These are phyloP conservation scores for Pseudocercospora pini-densiflorae DNA, from an alignment of 2,329 filamentous ascomycete genomes.

Conservation along the genomic window DNA sequence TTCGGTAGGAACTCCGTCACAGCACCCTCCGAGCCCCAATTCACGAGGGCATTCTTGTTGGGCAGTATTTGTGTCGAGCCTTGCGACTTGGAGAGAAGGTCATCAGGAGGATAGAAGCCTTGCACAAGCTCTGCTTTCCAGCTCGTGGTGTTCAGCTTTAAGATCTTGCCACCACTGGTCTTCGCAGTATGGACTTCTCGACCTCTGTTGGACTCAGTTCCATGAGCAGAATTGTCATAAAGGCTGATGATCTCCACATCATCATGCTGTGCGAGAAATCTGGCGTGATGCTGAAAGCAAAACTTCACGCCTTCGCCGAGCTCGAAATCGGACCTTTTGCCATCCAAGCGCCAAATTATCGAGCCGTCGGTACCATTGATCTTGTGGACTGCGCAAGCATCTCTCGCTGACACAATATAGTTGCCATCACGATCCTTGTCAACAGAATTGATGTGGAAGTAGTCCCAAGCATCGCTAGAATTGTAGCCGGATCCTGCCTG, in stretches of 20 bases:
- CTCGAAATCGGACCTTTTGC: conserved; percentile 5
- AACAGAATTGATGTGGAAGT: too few relatives aligned
- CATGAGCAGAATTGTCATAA: conserved; percentile 54
- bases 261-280: conserved; percentile 44
- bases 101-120: conserved; percentile 22
- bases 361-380: conserved; percentile 51
- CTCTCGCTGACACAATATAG: conserved; percentile 29
- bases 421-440: too few relatives aligned
- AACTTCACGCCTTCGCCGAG: conserved; percentile 41
- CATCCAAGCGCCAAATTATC: conserved; percentile 54
- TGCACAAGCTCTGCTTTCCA: conserved; percentile 20
- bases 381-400: conserved; percentile 51
- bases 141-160: conserved; percentile 11
- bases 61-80: conserved; percentile 55
- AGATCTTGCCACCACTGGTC: conserved; percentile 14
- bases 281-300: conserved; percentile 55
- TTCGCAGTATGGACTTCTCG: conserved; percentile 18
- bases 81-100: conserved; percentile 52
- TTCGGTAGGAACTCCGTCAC: conserved; percentile 36
- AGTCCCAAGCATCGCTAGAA: too few relatives aligned
- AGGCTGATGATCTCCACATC: conserved; percentile 53
- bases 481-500: too few relatives aligned
- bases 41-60: conserved; percentile 54
- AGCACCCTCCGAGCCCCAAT: conserved; percentile 52
- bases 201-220: conserved; percentile 13